phyloP scores from a whole-genome alignment of 2,329 filamentous ascomycete species.

The Didymellaceae sp. region DNA sequence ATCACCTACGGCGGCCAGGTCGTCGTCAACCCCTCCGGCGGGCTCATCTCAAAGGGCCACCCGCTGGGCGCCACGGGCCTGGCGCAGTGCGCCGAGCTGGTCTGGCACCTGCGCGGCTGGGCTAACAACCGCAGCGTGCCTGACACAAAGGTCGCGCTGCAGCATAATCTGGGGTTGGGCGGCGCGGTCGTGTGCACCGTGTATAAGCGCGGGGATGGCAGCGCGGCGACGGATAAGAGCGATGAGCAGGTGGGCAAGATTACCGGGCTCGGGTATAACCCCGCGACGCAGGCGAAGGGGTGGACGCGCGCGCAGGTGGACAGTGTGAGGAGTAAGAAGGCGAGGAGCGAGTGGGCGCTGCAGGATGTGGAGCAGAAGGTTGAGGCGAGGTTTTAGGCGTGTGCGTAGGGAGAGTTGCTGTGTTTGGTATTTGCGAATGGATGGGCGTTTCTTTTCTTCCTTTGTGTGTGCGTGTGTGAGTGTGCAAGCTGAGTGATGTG shows the following conservation, averaged over 20 bases:
- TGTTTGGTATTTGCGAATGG: too few species aligned
- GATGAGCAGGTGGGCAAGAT: slow-evolving; percentile 68
- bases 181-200: slow-evolving; percentile 91
- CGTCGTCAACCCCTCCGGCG: slow-evolving; percentile 91
- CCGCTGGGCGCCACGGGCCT: slow-evolving; percentile 93
- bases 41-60: slow-evolving; percentile 94
- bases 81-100: slow-evolving; percentile 91
- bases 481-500: too few species aligned
- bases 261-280: slow-evolving; percentile 85
- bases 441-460: too few species aligned
- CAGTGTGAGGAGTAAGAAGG: slow-evolving; percentile 72
- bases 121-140: slow-evolving; percentile 83
- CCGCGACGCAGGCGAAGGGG: slow-evolving; percentile 85
- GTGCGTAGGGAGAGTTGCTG: too few species aligned
- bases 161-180: slow-evolving; percentile 92
- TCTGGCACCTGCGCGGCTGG: slow-evolving; percentile 96
- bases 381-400: slow-evolving; percentile 67
- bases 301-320: slow-evolving; percentile 81
- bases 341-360: slow-evolving; percentile 73
- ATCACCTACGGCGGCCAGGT: slow-evolving; percentile 88
- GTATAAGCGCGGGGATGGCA: slow-evolving; percentile 82
- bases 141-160: slow-evolving; percentile 74
- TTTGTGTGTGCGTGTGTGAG: too few species aligned
- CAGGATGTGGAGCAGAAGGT: slow-evolving; percentile 77
- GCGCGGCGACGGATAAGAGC: slow-evolving; percentile 65